Evolutionary conservation across 768 basidiomycete genomes (phyloP), one percentile per base, ranked within the genome.

Genomic region (Pleurotus sapidus): DNA sequence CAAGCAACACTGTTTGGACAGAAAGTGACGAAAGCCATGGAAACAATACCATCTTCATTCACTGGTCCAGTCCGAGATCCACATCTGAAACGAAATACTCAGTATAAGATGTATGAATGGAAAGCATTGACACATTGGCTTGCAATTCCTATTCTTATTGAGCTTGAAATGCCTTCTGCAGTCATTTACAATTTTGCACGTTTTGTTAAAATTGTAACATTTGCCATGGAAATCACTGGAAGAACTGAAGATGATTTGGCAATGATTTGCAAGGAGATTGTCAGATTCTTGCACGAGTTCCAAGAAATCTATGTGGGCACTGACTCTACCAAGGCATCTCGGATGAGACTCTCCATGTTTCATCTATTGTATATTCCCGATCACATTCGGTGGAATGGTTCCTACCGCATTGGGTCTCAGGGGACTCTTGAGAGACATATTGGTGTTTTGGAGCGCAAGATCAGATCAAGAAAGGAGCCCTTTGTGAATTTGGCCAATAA

Each of bases 111-210:
- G 0, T 74, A 66, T 59, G 69, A 71, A 61, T 73, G 68, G 68
- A 74, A 72, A 68, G 70, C 67, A 20, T 55, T 74, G 1, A 23
- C 69, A 1, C 70, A 74, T 47, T 73, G 73, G 71, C 72, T 68
- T 53, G 60, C 71, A 46, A n/a, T 72, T 15, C 70, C 71, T 3
- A 70, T 74, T 46, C 67, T 64, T 3, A 61, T 70, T 11, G 71
- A 74, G 56, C 49, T 72, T 17, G 64, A 59, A 34, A 60, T 73
- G 38, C 48, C 67, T 39, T n/a, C 56, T 4, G 1, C 18, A 1
- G 57, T 72, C 3, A 56, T 74, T 1, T 11, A 60, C 27, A 72
- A 70, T 56, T 71, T 71, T 50, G 59, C 70, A 1, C 23, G 49
- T 1, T 68, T 72, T 60, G 60, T 66, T 14, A 18, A 56, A 17